Conservation (phyloP, 2,329 filamentous ascomycete genomes). For the Reticulascus tulasneorum region DNA sequence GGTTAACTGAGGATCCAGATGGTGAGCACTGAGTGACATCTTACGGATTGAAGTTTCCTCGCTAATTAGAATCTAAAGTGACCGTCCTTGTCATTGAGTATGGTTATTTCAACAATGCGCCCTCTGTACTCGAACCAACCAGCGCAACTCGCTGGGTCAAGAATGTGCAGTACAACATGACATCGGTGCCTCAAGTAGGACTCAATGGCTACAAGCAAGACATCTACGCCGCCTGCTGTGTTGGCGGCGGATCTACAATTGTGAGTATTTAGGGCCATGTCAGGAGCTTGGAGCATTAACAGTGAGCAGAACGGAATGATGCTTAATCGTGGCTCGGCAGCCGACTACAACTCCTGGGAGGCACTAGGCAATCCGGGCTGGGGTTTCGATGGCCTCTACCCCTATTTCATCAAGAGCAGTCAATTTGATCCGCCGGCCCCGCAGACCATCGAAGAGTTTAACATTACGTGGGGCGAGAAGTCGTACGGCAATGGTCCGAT, state of each 20-base stretch:
- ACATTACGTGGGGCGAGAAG: conserved; percentile 15
- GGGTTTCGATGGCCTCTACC: conserved; percentile 40
- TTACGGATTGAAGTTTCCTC: no score
- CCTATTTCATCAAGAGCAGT: conserved; percentile 41
- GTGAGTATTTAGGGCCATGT: no score
- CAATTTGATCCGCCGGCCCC: conserved; percentile 23
- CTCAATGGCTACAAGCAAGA: conserved; percentile 16
- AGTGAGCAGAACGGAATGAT: conserved; percentile 39
- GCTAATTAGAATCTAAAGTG: conserved; percentile 5
- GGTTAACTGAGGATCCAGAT: conserved; percentile 75
- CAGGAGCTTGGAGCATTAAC: no score
- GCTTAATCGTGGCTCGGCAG: conserved; percentile 36
- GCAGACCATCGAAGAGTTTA: conserved; percentile 20
- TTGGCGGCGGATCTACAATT: conserved; percentile 23
- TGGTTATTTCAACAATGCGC: conserved; percentile 7
- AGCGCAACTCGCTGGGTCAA: conserved; percentile 18
- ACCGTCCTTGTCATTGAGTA: conserved; percentile 24
- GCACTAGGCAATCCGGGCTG: conserved; percentile 37
- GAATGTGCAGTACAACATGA: conserved; percentile 21
- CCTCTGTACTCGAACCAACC: conserved; percentile 18
- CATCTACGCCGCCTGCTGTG: conserved; percentile 18
- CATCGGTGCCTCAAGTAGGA: conserved; percentile 20
- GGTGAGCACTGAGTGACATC: no score
- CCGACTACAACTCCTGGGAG: conserved; percentile 41
- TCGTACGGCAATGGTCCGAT: conserved; percentile 20